These are phyloP conservation scores for Rutstroemia sp. DNA, from an alignment of 2,329 filamentous ascomycete genomes.

Conservation along the genomic window DNA sequence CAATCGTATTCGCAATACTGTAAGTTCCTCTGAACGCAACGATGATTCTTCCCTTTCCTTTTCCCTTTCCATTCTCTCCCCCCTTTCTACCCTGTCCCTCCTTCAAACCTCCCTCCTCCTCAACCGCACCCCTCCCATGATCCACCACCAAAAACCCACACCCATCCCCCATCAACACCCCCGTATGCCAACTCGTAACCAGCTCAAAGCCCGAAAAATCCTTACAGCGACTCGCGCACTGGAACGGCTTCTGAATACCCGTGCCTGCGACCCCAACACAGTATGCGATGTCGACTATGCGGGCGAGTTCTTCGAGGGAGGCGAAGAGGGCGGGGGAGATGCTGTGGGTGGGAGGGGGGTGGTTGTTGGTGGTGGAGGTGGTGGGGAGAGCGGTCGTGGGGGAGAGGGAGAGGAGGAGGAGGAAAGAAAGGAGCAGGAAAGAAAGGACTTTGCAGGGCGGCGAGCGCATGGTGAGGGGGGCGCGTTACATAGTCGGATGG, in stretches of 20 bases:
- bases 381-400: not conserved
- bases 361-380: constrained; percentile 7
- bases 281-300: constrained; percentile 89
- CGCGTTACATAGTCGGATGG: constrained; percentile 17
- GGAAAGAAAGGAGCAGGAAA: not conserved
- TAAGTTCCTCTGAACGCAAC: constrained; percentile 93
- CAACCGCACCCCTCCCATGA: constrained; percentile 36
- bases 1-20: constrained; percentile 82
- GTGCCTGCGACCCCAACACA: constrained; percentile 71
- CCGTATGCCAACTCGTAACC: constrained; percentile 81
- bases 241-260: constrained; percentile 76
- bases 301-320: constrained; percentile 79
- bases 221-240: constrained; percentile 73
- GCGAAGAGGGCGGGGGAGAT: constrained; percentile 63
- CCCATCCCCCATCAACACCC: constrained; percentile 76
- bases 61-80: not conserved
- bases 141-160: constrained; percentile 94
- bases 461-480: constrained; percentile 19
- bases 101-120: constrained; percentile 13
- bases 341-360: constrained; percentile 13
- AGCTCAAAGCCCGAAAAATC: constrained; percentile 79
- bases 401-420: not conserved
- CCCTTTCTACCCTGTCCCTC: not conserved
- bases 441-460: constrained; percentile 13
- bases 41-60: constrained; percentile 49